These are phyloP conservation scores for Pythium aristosporum DNA, from an alignment of 352 stramenopile genomes.

Conservation along the genomic window DNA sequence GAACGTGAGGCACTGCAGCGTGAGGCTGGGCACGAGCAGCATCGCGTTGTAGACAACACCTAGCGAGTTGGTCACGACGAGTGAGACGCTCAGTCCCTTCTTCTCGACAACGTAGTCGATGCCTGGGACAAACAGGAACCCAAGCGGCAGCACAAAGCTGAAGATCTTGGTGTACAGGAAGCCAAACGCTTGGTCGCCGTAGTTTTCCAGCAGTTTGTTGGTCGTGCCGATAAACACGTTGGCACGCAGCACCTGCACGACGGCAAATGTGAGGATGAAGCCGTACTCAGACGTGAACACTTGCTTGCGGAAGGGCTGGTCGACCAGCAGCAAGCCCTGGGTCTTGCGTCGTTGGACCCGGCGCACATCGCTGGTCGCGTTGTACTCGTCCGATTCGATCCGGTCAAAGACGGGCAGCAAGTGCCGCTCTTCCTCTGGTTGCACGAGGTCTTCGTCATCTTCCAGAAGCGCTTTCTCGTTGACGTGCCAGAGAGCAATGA, in stretches of 20 bases:
- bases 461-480: slow-evolving; percentile 57
- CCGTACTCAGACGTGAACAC: slow-evolving; percentile 78
- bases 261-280: slow-evolving; percentile 71
- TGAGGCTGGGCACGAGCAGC: slow-evolving; percentile 60
- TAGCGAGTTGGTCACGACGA: slow-evolving; percentile 72
- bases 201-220: slow-evolving; percentile 85
- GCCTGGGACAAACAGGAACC: slow-evolving; percentile 80
- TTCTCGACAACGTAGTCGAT: slow-evolving; percentile 86
- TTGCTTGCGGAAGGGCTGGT: slow-evolving; percentile 60
- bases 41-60: slow-evolving; percentile 76
- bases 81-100: slow-evolving; percentile 52
- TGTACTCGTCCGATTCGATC: slow-evolving; percentile 30
- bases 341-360: slow-evolving; percentile 12
- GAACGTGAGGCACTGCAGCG: slow-evolving; percentile 69
- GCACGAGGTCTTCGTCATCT: slow-evolving; percentile 15
- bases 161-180: slow-evolving; percentile 87
- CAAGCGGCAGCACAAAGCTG: slow-evolving; percentile 78
- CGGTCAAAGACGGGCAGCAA: slow-evolving; percentile 31
- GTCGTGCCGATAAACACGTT: slow-evolving; percentile 86
- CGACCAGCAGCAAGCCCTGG: slow-evolving; percentile 43
- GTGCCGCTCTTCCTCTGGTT: slow-evolving; percentile 30
- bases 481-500: slow-evolving; percentile 74
- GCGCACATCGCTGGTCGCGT: slow-evolving; percentile 15
- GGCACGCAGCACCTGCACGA: slow-evolving; percentile 71
- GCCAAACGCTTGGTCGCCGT: slow-evolving; percentile 58